A percentile compares a stretch with the other conserved stretches of the same genome.
phyloP scores from a whole-genome alignment of 2,329 filamentous ascomycete genomes.

The Aspergillus sclerotialis region DNA sequence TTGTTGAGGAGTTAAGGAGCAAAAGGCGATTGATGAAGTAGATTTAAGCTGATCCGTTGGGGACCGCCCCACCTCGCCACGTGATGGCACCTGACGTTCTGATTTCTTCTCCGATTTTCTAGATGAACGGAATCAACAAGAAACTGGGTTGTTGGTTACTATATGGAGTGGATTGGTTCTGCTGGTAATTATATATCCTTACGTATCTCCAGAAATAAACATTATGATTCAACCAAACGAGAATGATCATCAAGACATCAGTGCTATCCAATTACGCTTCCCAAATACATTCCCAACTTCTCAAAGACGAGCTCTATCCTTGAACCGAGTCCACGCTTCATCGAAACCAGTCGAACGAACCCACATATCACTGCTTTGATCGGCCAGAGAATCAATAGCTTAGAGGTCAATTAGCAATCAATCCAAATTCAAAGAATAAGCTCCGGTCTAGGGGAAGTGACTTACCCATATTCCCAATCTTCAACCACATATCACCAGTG shows the following conservation, averaged over 20 bases:
- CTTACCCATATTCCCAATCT: slow-evolving; percentile 39
- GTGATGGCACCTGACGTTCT: slow-evolving; percentile 14
- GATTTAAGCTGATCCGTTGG: no score
- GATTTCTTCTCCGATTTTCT: background rate
- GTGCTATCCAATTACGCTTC: no score
- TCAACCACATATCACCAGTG: slow-evolving; percentile 38
- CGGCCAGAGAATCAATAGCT: slow-evolving; percentile 32
- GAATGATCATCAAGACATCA: no score
- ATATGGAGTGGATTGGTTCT: no score
- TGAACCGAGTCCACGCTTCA: slow-evolving; percentile 31
- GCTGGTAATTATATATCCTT: no score
- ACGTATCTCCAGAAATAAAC: no score
- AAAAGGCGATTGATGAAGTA: slow-evolving; percentile 3
- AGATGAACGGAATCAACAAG: no score
- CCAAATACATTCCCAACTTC: background rate
- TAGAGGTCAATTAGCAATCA: slow-evolving; percentile 6
- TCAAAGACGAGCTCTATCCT: slow-evolving; percentile 15
- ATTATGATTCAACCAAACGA: no score
- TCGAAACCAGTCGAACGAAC: slow-evolving; percentile 36
- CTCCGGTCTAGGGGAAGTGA: background rate
- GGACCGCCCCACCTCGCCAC: slow-evolving; percentile 24
- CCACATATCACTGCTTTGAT: slow-evolving; percentile 23
- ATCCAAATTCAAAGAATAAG: no score
- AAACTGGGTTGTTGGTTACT: no score
- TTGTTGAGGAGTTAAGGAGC: slow-evolving; percentile 3